These are phyloP conservation scores for Populus ilicifolia DNA, from an alignment of 345 rosid species.

Conservation along the genomic window DNA sequence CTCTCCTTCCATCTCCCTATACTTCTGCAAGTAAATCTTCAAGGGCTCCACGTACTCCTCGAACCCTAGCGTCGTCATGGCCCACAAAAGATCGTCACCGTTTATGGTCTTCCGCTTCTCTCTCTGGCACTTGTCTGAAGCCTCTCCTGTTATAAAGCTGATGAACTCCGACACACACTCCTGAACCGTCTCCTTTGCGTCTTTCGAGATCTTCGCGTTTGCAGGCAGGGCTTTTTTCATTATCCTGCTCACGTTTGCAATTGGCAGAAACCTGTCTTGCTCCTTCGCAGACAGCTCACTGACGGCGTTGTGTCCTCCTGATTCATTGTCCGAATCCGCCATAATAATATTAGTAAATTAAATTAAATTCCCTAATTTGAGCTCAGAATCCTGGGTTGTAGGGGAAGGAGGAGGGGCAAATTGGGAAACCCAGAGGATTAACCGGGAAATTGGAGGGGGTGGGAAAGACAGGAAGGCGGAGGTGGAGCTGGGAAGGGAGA, in stretches of 20 bases:
- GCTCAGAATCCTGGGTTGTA: background rate
- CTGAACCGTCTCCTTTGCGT: slow-evolving; percentile 72
- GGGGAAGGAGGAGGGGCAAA: background rate
- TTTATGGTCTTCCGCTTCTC: slow-evolving; percentile 79
- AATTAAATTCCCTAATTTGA: background rate
- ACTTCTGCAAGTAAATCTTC: slow-evolving; percentile 67
- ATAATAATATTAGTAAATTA: slow-evolving; percentile 4
- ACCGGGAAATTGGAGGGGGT: background rate
- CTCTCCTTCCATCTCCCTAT: slow-evolving; percentile 72
- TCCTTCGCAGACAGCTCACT: slow-evolving; percentile 42
- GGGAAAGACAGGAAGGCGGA: background rate
- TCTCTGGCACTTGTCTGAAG: slow-evolving; percentile 73
- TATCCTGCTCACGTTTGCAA: slow-evolving; percentile 74
- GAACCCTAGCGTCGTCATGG: slow-evolving; percentile 73
- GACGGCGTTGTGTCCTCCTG: slow-evolving; percentile 43
- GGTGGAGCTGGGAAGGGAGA: background rate
- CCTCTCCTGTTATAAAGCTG: slow-evolving; percentile 73
- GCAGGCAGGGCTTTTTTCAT: slow-evolving; percentile 76
- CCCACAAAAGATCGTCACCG: slow-evolving; percentile 77
- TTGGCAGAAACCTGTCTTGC: slow-evolving; percentile 69
- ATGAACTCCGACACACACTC: slow-evolving; percentile 85
- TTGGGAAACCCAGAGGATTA: background rate
- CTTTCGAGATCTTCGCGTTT: slow-evolving; percentile 72
- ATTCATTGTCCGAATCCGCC: slow-evolving; percentile 74
- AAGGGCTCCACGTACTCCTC: slow-evolving; percentile 72